A percentile compares a stretch with the other conserved stretches of the same genome.
Evolutionary conservation across 257 asterid species (phyloP).

Genomic region (Nicotiana benthamiana): DNA sequence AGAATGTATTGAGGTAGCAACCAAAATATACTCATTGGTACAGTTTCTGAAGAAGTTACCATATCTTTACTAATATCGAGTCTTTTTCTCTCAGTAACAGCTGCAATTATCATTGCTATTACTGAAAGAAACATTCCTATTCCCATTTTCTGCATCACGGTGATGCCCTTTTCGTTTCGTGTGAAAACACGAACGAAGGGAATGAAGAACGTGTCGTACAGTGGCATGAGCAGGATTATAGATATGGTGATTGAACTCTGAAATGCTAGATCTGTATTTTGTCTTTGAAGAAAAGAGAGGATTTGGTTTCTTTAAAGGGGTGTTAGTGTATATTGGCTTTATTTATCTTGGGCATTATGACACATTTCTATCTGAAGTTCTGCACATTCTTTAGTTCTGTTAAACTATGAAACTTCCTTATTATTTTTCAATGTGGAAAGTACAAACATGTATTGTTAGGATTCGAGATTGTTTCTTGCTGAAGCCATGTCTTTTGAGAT

Average conservation of each 20-base stretch:
- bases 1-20: slow-evolving; percentile 79
- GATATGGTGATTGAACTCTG: slow-evolving; percentile 89
- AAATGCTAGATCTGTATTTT: too few relatives aligned
- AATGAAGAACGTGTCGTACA: slow-evolving; percentile 57
- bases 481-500: too few relatives aligned
- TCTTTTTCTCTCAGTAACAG: slow-evolving; percentile 49
- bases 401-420: too few relatives aligned
- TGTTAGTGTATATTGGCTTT: too few relatives aligned
- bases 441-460: too few relatives aligned
- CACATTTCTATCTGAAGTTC: too few relatives aligned
- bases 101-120: slow-evolving; percentile 79
- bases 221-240: slow-evolving; percentile 69
- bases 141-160: slow-evolving; percentile 78
- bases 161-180: slow-evolving; percentile 54
- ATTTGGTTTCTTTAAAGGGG: too few relatives aligned
- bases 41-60: slow-evolving; percentile 9
- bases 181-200: slow-evolving; percentile 57
- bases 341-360: too few relatives aligned
- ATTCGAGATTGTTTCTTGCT: too few relatives aligned
- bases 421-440: too few relatives aligned
- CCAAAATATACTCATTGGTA: slow-evolving; percentile 70
- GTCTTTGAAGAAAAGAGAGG: too few relatives aligned
- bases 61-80: slow-evolving; percentile 23
- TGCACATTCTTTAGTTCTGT: too few relatives aligned
- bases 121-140: slow-evolving; percentile 80